Percentiles rank a stretch among this genome's conserved stretches.
These are phyloP conservation scores for Murraya koenigii DNA, from an alignment of 345 rosid species.

Conservation along the genomic window DNA sequence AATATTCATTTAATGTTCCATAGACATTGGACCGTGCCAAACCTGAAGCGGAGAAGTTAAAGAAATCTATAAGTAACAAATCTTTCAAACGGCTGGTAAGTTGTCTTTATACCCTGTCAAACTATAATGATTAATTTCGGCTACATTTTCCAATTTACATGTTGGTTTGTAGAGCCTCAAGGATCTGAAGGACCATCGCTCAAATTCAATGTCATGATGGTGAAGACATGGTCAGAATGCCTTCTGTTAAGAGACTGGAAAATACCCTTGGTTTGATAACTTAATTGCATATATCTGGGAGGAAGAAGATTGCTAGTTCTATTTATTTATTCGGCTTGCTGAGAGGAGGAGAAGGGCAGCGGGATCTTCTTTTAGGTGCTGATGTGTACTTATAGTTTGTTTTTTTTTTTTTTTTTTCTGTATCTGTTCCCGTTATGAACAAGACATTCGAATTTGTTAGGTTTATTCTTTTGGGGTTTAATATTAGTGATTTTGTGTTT, in stretches of 20 bases:
- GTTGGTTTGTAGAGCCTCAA: constrained; percentile 38
- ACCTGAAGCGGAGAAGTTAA: constrained; percentile 48
- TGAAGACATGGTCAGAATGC: constrained; percentile 12
- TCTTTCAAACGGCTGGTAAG: constrained; percentile 70
- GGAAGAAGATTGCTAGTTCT: neutral
- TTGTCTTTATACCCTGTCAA: neutral
- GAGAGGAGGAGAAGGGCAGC: too few relatives aligned
- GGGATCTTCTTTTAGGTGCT: neutral
- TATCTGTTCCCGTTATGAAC: neutral
- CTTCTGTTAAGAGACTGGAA: neutral
- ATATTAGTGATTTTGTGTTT: neutral
- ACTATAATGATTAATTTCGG: neutral
- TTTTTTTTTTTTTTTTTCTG: too few relatives aligned
- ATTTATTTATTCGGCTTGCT: too few relatives aligned
- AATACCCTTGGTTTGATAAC: too few relatives aligned
- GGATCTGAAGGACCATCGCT: constrained; percentile 45
- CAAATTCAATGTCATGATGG: constrained; percentile 37
- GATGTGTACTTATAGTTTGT: too few relatives aligned
- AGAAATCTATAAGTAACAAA: constrained; percentile 36
- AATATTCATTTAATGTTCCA: neutral
- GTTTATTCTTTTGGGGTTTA: neutral
- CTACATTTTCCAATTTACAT: neutral
- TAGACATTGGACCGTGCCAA: constrained; percentile 70
- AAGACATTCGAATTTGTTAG: neutral
- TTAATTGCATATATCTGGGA: neutral